phyloP scores from a whole-genome alignment of 371 early-diverging fungal genomes.

The Mucor indicus region DNA sequence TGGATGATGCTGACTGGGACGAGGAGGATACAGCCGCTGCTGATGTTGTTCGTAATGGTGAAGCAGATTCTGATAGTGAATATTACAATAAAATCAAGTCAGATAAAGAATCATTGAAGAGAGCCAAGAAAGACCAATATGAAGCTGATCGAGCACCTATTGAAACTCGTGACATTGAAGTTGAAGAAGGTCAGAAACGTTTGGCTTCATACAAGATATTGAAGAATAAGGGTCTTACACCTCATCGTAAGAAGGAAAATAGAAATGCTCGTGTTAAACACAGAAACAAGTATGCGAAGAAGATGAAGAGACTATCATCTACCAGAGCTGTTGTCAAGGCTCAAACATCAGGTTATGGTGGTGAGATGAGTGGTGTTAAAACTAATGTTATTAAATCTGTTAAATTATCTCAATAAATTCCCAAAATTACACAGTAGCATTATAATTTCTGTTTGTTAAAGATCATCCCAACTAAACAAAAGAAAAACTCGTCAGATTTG shows the following conservation, averaged over 20 bases:
- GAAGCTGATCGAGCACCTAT: slow-evolving; percentile 41
- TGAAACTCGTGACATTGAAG: slow-evolving; percentile 38
- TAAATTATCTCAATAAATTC: too few species aligned
- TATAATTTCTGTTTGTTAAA: too few species aligned
- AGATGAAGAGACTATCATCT: slow-evolving; percentile 86
- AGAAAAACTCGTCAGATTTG: too few species aligned
- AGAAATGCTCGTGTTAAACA: slow-evolving; percentile 96
- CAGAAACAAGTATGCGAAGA: slow-evolving; percentile 80
- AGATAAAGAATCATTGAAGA: slow-evolving; percentile 48
- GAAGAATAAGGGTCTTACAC: slow-evolving; percentile 95
- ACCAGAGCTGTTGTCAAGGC: slow-evolving; percentile 68
- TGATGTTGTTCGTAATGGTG: slow-evolving; percentile 28
- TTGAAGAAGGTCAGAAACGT: slow-evolving; percentile 72
- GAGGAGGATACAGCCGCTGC: slow-evolving; percentile 51
- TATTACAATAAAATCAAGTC: slow-evolving; percentile 54
- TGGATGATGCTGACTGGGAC: slow-evolving; percentile 62
- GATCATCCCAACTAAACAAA: too few species aligned
- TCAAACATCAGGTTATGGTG: slow-evolving; percentile 75
- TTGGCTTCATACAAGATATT: slow-evolving; percentile 84
- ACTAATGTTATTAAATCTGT: slow-evolving; percentile 77
- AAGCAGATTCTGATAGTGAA: slow-evolving; percentile 46
- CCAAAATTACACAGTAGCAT: too few species aligned
- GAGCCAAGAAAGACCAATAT: slow-evolving; percentile 41
- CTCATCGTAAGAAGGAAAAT: slow-evolving; percentile 89
- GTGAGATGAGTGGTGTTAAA: slow-evolving; percentile 96